phyloP scores from a whole-genome alignment of 352 stramenopile species.

The Globisporangium heterothallicum region DNA sequence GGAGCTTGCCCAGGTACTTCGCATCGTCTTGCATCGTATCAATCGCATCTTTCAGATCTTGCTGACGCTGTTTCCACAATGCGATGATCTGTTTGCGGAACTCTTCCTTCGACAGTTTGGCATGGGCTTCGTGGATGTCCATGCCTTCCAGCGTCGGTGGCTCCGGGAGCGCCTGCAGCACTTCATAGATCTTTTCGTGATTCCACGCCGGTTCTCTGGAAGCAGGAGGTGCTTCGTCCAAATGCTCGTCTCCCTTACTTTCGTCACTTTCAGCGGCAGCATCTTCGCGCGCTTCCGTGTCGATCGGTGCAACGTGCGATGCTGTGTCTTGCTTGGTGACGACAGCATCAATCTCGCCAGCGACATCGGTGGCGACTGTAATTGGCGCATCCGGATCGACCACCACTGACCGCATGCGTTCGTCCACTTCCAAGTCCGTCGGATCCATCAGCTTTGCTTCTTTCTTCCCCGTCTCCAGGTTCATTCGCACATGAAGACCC shows the following conservation, averaged over 20 bases:
- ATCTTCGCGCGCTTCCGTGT: background rate
- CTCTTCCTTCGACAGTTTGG: constrained; percentile 58
- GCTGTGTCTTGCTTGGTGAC: constrained; percentile 5
- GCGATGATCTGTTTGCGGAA: constrained; percentile 69
- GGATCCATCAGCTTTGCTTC: constrained; percentile 81
- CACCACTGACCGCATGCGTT: constrained; percentile 30
- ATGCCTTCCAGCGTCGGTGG: constrained; percentile 69
- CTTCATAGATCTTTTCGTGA: constrained; percentile 85
- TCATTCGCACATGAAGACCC: constrained; percentile 81
- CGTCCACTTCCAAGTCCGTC: constrained; percentile 17
- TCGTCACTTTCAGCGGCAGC: constrained; percentile 1
- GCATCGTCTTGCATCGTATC: constrained; percentile 76
- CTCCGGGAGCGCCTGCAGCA: constrained; percentile 68
- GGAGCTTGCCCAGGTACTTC: constrained; percentile 67
- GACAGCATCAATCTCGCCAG: constrained; percentile 34
- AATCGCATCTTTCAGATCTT: constrained; percentile 73
- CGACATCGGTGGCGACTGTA: constrained; percentile 51
- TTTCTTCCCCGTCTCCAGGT: constrained; percentile 74
- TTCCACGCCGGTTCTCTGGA: constrained; percentile 67
- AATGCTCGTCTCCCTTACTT: background rate
- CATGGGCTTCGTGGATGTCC: constrained; percentile 69
- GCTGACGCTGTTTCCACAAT: constrained; percentile 81
- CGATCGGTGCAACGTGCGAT: constrained; percentile 10
- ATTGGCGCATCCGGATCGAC: constrained; percentile 39
- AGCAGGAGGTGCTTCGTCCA: constrained; percentile 23